A percentile compares a stretch with the other conserved stretches of the same genome.
Conservation (phyloP, 176 grass and related monocot species). For the Microstegium vimineum region DNA sequence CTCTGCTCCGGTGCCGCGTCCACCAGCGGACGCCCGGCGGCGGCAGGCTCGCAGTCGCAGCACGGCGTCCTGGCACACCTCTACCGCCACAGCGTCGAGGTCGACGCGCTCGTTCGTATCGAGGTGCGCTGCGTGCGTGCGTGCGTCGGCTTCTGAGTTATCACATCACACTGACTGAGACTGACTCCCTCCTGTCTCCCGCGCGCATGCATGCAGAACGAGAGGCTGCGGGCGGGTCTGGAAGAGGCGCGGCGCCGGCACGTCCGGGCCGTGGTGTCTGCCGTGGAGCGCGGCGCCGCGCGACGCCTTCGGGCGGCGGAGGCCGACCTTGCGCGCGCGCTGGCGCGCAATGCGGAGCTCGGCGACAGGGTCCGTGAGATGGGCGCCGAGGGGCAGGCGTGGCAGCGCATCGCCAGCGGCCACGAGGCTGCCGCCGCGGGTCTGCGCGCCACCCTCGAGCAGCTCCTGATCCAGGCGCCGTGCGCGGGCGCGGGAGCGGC, state of each 20-base stretch:
- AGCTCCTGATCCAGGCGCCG: conserved; percentile 20
- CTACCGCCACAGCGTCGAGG: conserved; percentile 49
- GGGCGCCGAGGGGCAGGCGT: conserved; percentile 47
- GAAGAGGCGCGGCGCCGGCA: conserved; percentile 50
- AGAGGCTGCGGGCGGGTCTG: conserved; percentile 46
- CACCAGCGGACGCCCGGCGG: conserved; percentile 39
- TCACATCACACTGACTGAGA: background rate
- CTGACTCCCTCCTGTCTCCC: no score
- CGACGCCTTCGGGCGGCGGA: conserved; percentile 44
- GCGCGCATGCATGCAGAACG: conserved; percentile 32
- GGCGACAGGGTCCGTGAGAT: conserved; percentile 52
- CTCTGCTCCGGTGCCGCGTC: conserved; percentile 32
- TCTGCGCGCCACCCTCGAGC: conserved; percentile 55
- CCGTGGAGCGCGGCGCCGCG: conserved; percentile 18
- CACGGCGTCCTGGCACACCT: conserved; percentile 41
- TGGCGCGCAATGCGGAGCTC: conserved; percentile 43
- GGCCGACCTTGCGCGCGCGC: conserved; percentile 30
- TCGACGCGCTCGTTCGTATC: conserved; percentile 60
- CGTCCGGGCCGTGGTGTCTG: conserved; percentile 32
- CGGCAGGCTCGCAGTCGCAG: conserved; percentile 1
- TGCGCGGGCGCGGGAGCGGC: background rate
- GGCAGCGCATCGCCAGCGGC: conserved; percentile 45
- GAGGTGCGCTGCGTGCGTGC: conserved; percentile 41
- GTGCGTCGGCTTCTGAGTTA: background rate
- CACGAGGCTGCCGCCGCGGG: conserved; percentile 51